Evolutionary conservation across 345 rosid genomes (phyloP).

Genomic region (Isatis tinctoria): DNA sequence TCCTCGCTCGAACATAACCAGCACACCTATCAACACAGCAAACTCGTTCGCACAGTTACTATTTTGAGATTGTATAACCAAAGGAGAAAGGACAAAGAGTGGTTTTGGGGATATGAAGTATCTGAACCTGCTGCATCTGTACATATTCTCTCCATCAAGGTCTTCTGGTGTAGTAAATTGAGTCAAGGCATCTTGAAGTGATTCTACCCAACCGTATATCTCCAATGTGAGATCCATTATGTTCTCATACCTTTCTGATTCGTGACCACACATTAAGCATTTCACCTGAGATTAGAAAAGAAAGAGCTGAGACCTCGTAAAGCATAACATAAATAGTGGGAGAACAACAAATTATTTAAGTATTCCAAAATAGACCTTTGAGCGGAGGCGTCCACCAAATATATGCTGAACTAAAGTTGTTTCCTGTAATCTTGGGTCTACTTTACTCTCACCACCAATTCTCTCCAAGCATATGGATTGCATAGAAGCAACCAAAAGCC

Average conservation of each 20-base stretch:
- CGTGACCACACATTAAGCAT: constrained; percentile 70
- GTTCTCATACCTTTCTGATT: constrained; percentile 76
- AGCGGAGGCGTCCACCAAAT: constrained; percentile 73
- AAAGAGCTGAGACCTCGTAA: background rate
- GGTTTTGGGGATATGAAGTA: background rate
- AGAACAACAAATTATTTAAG: too few relatives aligned
- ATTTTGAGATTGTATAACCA: background rate
- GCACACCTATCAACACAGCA: constrained; percentile 50
- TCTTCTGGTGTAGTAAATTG: constrained; percentile 80
- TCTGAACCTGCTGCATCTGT: constrained; percentile 75
- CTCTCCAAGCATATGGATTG: constrained; percentile 81
- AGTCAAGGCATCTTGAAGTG: constrained; percentile 75
- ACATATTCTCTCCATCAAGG: constrained; percentile 89
- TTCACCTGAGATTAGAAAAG: constrained; percentile 43
- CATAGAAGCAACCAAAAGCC: constrained; percentile 79
- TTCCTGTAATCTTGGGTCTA: constrained; percentile 63
- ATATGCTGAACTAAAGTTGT: constrained; percentile 79
- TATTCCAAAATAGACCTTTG: constrained; percentile 40
- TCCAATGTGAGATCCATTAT: constrained; percentile 85
- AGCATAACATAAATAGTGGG: background rate
- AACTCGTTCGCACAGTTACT: background rate
- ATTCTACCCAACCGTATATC: constrained; percentile 79
- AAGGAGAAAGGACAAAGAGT: background rate
- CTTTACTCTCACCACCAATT: constrained; percentile 71
- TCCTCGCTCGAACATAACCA: constrained; percentile 68